These are phyloP conservation scores for Boletus reticulatus DNA, from an alignment of 768 basidiomycete species.

Conservation along the genomic window DNA sequence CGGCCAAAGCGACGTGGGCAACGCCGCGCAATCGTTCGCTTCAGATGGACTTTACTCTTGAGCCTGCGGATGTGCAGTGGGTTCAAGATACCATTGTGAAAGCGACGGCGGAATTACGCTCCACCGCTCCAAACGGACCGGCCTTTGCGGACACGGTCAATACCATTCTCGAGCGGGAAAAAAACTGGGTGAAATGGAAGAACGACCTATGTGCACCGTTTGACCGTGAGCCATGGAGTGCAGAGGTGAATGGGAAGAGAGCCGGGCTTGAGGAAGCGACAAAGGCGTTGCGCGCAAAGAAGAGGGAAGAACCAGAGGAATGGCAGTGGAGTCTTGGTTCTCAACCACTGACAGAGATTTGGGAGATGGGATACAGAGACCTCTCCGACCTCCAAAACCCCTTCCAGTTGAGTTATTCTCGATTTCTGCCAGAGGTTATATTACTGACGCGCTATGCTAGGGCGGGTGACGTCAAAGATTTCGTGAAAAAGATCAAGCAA, in stretches of 20 bases:
- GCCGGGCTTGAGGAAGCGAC: constrained; percentile 66
- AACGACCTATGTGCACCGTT: constrained; percentile 78
- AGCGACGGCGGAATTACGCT: constrained; percentile 53
- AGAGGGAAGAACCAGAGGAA: constrained; percentile 56
- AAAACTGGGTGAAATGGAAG: constrained; percentile 92
- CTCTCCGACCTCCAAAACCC: constrained; percentile 60
- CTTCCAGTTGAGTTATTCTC: constrained; percentile 54
- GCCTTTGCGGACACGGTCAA: constrained; percentile 72
- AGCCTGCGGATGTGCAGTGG: constrained; percentile 68
- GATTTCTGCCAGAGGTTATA: constrained; percentile 1
- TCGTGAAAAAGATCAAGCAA: constrained; percentile 65
- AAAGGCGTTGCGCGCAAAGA: constrained; percentile 44
- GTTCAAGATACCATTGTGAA: constrained; percentile 67
- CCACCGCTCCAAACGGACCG: constrained; percentile 76
- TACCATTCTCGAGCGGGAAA: constrained; percentile 75
- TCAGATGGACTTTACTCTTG: constrained; percentile 80
- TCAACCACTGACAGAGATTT: constrained; percentile 72
- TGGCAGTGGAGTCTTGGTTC: constrained; percentile 70
- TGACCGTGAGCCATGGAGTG: constrained; percentile 65
- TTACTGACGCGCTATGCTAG: constrained; percentile 34
- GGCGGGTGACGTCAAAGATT: constrained; percentile 72
- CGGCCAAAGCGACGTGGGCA: constrained; percentile 58
- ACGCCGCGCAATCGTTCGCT: constrained; percentile 71
- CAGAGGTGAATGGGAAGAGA: constrained; percentile 45
- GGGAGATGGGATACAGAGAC: constrained; percentile 77